Conservation (phyloP, 306 rosid genomes). For the Lupinus albus region DNA sequence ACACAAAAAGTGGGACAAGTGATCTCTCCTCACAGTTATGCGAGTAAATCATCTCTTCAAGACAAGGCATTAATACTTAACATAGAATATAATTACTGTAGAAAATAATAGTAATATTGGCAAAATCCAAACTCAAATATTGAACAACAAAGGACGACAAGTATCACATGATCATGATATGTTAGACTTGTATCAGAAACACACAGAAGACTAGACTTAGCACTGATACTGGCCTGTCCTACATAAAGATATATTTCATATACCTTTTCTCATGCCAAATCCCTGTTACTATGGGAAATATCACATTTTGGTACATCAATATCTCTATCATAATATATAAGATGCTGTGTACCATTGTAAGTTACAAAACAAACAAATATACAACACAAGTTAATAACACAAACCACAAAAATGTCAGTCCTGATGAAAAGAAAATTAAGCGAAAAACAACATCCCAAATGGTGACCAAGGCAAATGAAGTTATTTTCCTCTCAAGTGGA, state of each 20-base stretch:
- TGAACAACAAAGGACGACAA: neutral
- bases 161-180: neutral
- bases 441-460: slow-evolving; percentile 45
- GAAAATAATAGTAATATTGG: neutral
- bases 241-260: slow-evolving; percentile 11
- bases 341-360: slow-evolving; percentile 52
- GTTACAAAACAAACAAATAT: slow-evolving; percentile 81
- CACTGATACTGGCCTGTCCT: slow-evolving; percentile 37
- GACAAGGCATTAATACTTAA: too few species aligned
- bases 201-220: neutral
- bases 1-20: too few species aligned
- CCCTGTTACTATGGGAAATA: slow-evolving; percentile 24
- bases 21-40: too few species aligned
- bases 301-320: slow-evolving; percentile 40
- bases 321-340: slow-evolving; percentile 53
- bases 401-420: slow-evolving; percentile 54
- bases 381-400: slow-evolving; percentile 69
- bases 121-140: slow-evolving; percentile 1
- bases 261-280: slow-evolving; percentile 10
- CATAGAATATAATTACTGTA: neutral
- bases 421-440: slow-evolving; percentile 48
- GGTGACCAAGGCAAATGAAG: slow-evolving; percentile 44
- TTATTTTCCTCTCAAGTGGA: slow-evolving; percentile 37
- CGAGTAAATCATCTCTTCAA: too few species aligned
- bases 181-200: neutral